phyloP scores from a whole-genome alignment of 2,329 filamentous ascomycete species.

The Cercospora zeina region DNA sequence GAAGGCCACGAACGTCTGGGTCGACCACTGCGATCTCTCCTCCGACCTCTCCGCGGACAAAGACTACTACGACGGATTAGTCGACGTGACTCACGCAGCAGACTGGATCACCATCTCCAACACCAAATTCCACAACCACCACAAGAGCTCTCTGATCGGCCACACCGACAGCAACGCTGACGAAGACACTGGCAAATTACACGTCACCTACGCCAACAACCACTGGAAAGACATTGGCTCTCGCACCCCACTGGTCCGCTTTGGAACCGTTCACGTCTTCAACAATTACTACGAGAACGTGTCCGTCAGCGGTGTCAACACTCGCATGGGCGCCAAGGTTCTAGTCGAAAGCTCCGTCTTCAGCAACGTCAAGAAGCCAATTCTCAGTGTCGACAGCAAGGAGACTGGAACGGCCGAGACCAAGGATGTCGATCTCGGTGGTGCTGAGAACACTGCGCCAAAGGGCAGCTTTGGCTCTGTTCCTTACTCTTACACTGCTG shows the following conservation, averaged over 20 bases:
- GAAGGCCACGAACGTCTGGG: slow-evolving; percentile 56
- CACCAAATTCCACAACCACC: slow-evolving; percentile 59
- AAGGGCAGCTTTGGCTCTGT: slow-evolving; percentile 40
- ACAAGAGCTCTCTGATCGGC: slow-evolving; percentile 61
- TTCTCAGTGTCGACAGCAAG: slow-evolving; percentile 40
- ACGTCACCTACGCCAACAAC: slow-evolving; percentile 67
- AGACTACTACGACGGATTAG: slow-evolving; percentile 67
- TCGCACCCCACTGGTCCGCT: slow-evolving; percentile 63
- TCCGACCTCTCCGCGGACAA: slow-evolving; percentile 62
- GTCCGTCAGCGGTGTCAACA: slow-evolving; percentile 45
- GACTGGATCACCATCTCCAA: slow-evolving; percentile 60
- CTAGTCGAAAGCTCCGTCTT: slow-evolving; percentile 49
- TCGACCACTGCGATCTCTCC: slow-evolving; percentile 67
- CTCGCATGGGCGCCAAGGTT: slow-evolving; percentile 46
- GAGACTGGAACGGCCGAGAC: slow-evolving; percentile 43
- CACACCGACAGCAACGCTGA: slow-evolving; percentile 60
- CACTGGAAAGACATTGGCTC: slow-evolving; percentile 65
- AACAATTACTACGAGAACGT: slow-evolving; percentile 53
- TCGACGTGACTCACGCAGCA: slow-evolving; percentile 63
- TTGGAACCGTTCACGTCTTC: slow-evolving; percentile 65
- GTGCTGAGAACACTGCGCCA: slow-evolving; percentile 37
- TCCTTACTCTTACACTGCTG: slow-evolving; percentile 41
- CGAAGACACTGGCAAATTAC: slow-evolving; percentile 63
- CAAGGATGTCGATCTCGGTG: slow-evolving; percentile 45
- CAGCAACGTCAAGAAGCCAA: slow-evolving; percentile 38